These are phyloP conservation scores for Achaetomiella virescens DNA, from an alignment of 495 filamentous ascomycete genomes.

Conservation along the genomic window DNA sequence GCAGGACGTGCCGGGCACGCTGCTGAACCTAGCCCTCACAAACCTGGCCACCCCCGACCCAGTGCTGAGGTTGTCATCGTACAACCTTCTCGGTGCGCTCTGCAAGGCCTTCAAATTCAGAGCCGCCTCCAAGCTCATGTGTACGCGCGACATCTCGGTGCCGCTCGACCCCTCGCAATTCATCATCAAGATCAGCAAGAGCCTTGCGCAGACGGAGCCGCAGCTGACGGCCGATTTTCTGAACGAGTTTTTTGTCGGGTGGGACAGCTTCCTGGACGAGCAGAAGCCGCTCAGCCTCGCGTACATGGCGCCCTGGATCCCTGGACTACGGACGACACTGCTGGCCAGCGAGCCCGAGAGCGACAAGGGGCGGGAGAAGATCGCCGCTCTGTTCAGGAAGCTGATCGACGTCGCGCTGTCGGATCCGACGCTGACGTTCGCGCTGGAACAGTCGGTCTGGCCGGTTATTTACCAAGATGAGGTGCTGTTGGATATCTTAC, in stretches of 20 bases:
- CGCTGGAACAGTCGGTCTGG: constrained; percentile 56
- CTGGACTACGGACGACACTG: constrained; percentile 49
- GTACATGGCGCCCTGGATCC: constrained; percentile 63
- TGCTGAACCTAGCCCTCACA: constrained; percentile 58
- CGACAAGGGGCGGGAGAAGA: constrained; percentile 55
- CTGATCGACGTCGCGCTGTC: constrained; percentile 54
- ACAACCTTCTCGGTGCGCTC: constrained; percentile 56
- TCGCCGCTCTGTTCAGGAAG: constrained; percentile 55
- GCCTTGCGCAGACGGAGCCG: constrained; percentile 54
- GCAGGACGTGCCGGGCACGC: constrained; percentile 61
- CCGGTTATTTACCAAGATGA: constrained; percentile 57
- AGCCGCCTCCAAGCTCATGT: constrained; percentile 52
- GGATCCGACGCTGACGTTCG: constrained; percentile 50
- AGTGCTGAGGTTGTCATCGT: constrained; percentile 52
- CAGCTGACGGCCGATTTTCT: constrained; percentile 61
- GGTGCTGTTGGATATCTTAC: constrained; percentile 53
- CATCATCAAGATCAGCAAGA: constrained; percentile 56
- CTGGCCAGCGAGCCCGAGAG: constrained; percentile 50
- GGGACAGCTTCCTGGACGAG: constrained; percentile 57
- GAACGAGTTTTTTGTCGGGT: constrained; percentile 62
- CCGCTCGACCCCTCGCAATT: constrained; percentile 56
- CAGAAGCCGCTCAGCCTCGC: constrained; percentile 57
- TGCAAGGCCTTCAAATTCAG: constrained; percentile 60
- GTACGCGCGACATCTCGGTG: constrained; percentile 52
- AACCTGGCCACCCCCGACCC: constrained; percentile 55